Percentiles rank a stretch among this genome's conserved stretches.
These are phyloP conservation scores for Nannizziopsis barbatae DNA, from an alignment of 2,329 filamentous ascomycete genomes.

Conservation along the genomic window DNA sequence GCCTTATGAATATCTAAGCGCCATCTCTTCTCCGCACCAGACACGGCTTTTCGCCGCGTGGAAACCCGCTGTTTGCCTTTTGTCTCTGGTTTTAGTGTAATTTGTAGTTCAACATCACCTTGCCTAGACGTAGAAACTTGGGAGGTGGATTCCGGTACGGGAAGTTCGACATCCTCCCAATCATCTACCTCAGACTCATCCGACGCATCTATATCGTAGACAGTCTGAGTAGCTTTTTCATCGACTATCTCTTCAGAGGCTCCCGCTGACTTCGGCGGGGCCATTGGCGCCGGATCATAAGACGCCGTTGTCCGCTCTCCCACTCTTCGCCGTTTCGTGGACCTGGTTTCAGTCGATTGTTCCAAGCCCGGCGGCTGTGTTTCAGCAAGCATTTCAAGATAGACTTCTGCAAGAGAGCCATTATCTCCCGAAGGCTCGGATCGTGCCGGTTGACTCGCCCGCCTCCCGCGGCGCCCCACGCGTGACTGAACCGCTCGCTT, in stretches of 20 bases:
- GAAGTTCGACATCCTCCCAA: conserved; percentile 51
- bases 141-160: conserved; percentile 23
- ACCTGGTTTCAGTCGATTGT: conserved; percentile 2
- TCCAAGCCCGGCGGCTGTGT: background rate
- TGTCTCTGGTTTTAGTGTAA: conserved; percentile 26
- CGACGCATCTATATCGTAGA: conserved; percentile 46
- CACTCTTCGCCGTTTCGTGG: conserved; percentile 17
- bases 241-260: conserved; percentile 15
- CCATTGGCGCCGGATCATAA: background rate
- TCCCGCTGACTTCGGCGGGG: background rate
- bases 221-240: conserved; percentile 21
- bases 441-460: background rate
- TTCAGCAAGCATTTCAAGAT: conserved; percentile 13
- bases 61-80: conserved; percentile 19
- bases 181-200: conserved; percentile 35
- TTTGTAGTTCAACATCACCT: conserved; percentile 23
- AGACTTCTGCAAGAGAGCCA: conserved; percentile 10
- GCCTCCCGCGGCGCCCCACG: background rate
- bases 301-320: conserved; percentile 13
- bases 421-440: conserved; percentile 3
- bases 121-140: conserved; percentile 9
- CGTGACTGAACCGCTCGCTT: conserved; percentile 5
- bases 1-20: conserved; percentile 73
- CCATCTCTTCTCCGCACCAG: conserved; percentile 46
- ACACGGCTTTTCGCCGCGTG: conserved; percentile 42